Evolutionary conservation across 106 monocot genomes (phyloP).

Genomic region (Allium sativum): DNA sequence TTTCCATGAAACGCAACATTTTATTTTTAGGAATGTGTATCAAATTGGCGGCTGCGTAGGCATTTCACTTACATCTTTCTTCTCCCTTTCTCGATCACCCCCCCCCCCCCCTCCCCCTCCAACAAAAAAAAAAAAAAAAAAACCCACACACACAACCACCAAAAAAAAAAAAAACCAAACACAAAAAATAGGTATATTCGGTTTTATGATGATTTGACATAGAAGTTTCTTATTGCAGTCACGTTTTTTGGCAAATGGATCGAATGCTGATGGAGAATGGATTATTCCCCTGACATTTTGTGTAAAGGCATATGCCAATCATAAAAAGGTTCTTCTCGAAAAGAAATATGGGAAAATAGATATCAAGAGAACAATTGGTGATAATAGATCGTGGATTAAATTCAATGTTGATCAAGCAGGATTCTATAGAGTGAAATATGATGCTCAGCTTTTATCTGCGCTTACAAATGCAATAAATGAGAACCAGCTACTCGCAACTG

Average conservation of each 20-base stretch:
- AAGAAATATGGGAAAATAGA: slow-evolving; percentile 51
- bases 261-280: slow-evolving; percentile 66
- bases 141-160: no score
- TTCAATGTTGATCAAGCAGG: slow-evolving; percentile 88
- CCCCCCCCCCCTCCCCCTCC: no score
- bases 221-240: slow-evolving; percentile 34
- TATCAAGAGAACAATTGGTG: slow-evolving; percentile 21
- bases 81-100: no score
- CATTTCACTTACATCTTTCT: no score
- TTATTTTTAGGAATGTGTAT: no score
- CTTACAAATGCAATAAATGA: slow-evolving; percentile 60
- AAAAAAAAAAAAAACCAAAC: no score
- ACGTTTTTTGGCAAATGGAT: slow-evolving; percentile 78
- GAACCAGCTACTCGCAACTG: slow-evolving; percentile 52
- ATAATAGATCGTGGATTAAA: slow-evolving; percentile 53
- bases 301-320: slow-evolving; percentile 47
- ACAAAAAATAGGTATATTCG: no score
- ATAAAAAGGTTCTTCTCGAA: slow-evolving; percentile 54
- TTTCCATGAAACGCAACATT: no score
- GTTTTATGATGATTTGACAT: no score
- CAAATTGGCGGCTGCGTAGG: no score
- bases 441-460: slow-evolving; percentile 50
- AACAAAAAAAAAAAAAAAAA: no score
- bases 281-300: slow-evolving; percentile 80
- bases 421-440: slow-evolving; percentile 91